phyloP scores from a whole-genome alignment of 2,329 filamentous ascomycete genomes.

The Epichloe gansuensis region DNA sequence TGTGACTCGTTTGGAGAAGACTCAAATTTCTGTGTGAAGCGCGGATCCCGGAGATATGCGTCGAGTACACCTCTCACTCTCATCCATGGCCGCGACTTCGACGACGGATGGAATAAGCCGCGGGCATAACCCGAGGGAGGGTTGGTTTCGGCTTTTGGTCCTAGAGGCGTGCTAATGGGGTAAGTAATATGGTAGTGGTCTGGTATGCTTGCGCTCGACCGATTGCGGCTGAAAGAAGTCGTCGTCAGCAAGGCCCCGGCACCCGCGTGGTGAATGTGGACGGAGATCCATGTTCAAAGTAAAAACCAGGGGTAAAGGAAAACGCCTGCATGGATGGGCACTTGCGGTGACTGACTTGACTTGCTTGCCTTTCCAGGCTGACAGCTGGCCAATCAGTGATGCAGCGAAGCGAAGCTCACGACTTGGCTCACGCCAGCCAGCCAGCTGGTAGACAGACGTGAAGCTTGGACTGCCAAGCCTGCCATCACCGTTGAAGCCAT shows the following conservation, averaged over 20 bases:
- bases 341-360: background rate
- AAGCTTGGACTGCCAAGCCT: no score
- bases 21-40: constrained; percentile 14
- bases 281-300: no score
- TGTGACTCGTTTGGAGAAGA: constrained; percentile 9
- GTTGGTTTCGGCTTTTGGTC: background rate
- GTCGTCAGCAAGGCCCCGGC: no score
- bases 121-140: background rate
- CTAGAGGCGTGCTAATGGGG: background rate
- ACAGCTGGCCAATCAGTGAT: constrained; percentile 1
- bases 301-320: no score
- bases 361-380: background rate
- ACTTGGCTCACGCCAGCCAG: no score
- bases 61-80: background rate
- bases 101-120: background rate
- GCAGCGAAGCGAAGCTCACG: constrained; percentile 1
- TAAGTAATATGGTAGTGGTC: no score
- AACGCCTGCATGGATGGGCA: no score
- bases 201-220: no score
- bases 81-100: background rate
- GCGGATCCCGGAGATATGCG: constrained; percentile 7
- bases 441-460: no score
- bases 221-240: no score
- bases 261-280: background rate
- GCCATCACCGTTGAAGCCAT: background rate